Conservation (phyloP, 2,329 filamentous ascomycete genomes). For the Colletotrichum musae region DNA sequence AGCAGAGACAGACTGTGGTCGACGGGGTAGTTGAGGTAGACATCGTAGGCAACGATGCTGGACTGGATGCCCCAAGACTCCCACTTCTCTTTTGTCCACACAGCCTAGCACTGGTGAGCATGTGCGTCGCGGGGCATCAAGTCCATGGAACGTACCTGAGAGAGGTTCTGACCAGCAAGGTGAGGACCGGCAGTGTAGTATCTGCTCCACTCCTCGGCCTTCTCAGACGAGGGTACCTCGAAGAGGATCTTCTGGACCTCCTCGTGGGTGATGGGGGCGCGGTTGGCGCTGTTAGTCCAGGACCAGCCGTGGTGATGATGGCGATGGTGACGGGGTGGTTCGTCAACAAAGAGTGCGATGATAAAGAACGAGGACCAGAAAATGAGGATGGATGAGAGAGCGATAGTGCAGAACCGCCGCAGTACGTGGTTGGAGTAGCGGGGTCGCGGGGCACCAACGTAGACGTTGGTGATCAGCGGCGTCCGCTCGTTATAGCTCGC, state of each 20-base stretch:
- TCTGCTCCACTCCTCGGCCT: conserved; percentile 78
- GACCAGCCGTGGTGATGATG: conserved; percentile 48
- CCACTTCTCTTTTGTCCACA: conserved; percentile 84
- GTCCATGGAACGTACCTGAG: conserved; percentile 64
- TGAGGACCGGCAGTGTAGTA: conserved; percentile 86
- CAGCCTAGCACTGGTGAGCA: conserved; percentile 60
- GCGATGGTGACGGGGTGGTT: conserved; percentile 54
- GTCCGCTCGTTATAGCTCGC: conserved; percentile 67
- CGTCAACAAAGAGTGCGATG: conserved; percentile 57
- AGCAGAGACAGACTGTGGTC: conserved; percentile 79
- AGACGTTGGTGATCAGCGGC: conserved; percentile 77
- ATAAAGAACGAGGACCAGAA: conserved; percentile 65
- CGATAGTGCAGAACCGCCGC: conserved; percentile 77
- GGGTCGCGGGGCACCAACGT: conserved; percentile 64
- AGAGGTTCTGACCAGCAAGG: conserved; percentile 83
- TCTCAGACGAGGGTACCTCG: conserved; percentile 69
- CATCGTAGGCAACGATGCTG: conserved; percentile 78
- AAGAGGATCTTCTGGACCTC: conserved; percentile 71
- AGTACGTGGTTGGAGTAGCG: conserved; percentile 73
- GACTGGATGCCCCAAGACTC: conserved; percentile 77
- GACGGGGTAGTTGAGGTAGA: conserved; percentile 83
- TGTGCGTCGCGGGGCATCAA: no score
- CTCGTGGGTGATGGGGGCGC: conserved; percentile 55
- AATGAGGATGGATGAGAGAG: conserved; percentile 68
- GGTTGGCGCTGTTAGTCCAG: conserved; percentile 46